Evolutionary conservation across 345 rosid genomes (phyloP).

Genomic region (Ceriops tagal): DNA sequence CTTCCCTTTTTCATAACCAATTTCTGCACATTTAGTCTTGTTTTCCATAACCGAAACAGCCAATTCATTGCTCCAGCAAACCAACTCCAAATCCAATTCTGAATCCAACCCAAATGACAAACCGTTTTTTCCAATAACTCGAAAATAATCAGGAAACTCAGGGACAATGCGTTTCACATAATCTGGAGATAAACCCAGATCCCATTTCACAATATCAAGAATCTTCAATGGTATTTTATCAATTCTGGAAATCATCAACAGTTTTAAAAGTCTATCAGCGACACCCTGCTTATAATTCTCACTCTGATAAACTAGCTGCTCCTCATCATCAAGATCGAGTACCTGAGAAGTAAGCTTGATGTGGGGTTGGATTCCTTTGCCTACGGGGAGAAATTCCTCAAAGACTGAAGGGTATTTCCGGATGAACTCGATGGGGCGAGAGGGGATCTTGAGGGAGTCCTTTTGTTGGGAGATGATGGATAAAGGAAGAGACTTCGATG

Average conservation of each 20-base stretch:
- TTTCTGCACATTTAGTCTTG: slow-evolving; percentile 37
- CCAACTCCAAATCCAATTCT: slow-evolving; percentile 52
- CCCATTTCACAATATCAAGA: slow-evolving; percentile 68
- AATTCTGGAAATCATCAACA: slow-evolving; percentile 65
- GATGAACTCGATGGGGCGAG: slow-evolving; percentile 85
- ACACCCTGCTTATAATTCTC: slow-evolving; percentile 52
- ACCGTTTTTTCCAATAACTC: slow-evolving; percentile 31
- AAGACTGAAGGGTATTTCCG: slow-evolving; percentile 73
- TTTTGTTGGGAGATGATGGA: slow-evolving; percentile 49
- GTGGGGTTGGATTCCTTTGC: slow-evolving; percentile 68
- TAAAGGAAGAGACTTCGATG: slow-evolving; percentile 80
- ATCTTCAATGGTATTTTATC: slow-evolving; percentile 53
- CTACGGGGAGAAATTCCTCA: slow-evolving; percentile 73
- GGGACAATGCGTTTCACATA: slow-evolving; percentile 48
- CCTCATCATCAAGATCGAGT: slow-evolving; percentile 74
- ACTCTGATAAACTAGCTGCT: slow-evolving; percentile 73
- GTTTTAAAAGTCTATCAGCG: slow-evolving; percentile 67
- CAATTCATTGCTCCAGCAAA: slow-evolving; percentile 72
- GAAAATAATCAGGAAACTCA: slow-evolving; percentile 80
- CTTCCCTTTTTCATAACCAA: slow-evolving; percentile 36
- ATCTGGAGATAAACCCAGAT: slow-evolving; percentile 76
- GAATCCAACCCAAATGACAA: slow-evolving; percentile 1
- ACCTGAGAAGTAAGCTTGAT: slow-evolving; percentile 73
- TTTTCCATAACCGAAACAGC: slow-evolving; percentile 61
- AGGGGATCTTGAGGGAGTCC: slow-evolving; percentile 55